These are phyloP conservation scores for Gnaphalium uliginosum DNA, from an alignment of 129 eudicot species.

Conservation along the genomic window DNA sequence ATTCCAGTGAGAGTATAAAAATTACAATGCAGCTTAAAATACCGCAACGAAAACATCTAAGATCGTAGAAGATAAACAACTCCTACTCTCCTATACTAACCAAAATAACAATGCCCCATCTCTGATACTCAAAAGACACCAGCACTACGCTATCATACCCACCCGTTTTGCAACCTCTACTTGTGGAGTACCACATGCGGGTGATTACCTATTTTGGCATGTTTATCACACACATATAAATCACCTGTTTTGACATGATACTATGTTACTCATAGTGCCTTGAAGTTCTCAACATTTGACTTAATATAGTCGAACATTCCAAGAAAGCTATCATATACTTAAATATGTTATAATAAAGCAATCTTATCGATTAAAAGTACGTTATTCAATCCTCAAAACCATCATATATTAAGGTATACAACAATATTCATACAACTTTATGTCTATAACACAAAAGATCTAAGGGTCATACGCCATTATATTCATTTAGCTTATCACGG, in stretches of 20 bases:
- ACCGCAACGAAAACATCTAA: too few relatives aligned
- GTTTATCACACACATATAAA: not conserved
- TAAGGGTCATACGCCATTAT: not conserved
- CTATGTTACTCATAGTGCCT: not conserved
- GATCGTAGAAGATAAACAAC: too few relatives aligned
- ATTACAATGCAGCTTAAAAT: too few relatives aligned
- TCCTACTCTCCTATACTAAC: too few relatives aligned
- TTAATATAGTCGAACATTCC: not conserved
- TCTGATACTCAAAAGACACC: too few relatives aligned
- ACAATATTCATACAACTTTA: not conserved
- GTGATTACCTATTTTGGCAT: not conserved
- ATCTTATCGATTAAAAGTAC: not conserved
- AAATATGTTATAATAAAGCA: slow-evolving; percentile 26
- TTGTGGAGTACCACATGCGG: not conserved
- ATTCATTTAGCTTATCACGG: not conserved
- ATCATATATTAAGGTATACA: not conserved
- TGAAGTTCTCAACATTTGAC: not conserved
- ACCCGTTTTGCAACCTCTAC: not conserved
- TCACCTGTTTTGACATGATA: not conserved
- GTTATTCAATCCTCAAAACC: slow-evolving; percentile 4
- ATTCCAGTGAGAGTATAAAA: too few relatives aligned
- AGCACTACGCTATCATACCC: not conserved
- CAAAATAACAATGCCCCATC: too few relatives aligned
- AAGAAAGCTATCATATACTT: not conserved
- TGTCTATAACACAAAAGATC: not conserved